These are phyloP conservation scores for Aspergillus japonicus DNA, from an alignment of 2,329 filamentous ascomycete genomes.

Conservation along the genomic window DNA sequence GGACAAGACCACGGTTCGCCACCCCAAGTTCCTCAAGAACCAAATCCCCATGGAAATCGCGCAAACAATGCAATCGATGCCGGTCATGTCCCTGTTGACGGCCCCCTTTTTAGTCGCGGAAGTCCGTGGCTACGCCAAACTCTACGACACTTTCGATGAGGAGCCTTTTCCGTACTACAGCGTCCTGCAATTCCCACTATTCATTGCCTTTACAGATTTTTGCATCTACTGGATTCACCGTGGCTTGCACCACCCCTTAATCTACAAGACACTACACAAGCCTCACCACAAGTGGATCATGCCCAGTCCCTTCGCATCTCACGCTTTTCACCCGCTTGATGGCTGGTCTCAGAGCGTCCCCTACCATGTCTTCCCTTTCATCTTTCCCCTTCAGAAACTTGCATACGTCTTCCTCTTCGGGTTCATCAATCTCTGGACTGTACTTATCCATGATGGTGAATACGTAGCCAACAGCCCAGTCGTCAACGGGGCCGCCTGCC, in stretches of 20 bases:
- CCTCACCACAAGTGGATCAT: slow-evolving; percentile 99
- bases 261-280: slow-evolving; percentile 93
- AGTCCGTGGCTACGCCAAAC: slow-evolving; percentile 78
- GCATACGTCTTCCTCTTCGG: slow-evolving; percentile 82
- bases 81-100: slow-evolving; percentile 78
- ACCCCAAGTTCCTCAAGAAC: slow-evolving; percentile 94
- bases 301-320: slow-evolving; percentile 88
- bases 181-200: slow-evolving; percentile 79
- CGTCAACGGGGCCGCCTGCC: slow-evolving; percentile 92
- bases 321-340: slow-evolving; percentile 93
- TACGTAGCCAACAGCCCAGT: slow-evolving; percentile 88
- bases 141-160: slow-evolving; percentile 77
- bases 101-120: slow-evolving; percentile 78
- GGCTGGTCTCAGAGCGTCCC: slow-evolving; percentile 85
- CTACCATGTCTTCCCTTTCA: slow-evolving; percentile 89
- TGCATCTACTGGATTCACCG: slow-evolving; percentile 92
- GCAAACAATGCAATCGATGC: slow-evolving; percentile 74
- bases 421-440: slow-evolving; percentile 96
- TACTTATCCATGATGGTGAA: slow-evolving; percentile 94
- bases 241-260: slow-evolving; percentile 71
- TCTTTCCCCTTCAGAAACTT: slow-evolving; percentile 90
- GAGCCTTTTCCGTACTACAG: slow-evolving; percentile 78
- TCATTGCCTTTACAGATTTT: slow-evolving; percentile 84
- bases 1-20: slow-evolving; percentile 82
- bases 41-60: slow-evolving; percentile 83